phyloP scores from a whole-genome alignment of 345 rosid species.

The Eucalyptus cloeziana region DNA sequence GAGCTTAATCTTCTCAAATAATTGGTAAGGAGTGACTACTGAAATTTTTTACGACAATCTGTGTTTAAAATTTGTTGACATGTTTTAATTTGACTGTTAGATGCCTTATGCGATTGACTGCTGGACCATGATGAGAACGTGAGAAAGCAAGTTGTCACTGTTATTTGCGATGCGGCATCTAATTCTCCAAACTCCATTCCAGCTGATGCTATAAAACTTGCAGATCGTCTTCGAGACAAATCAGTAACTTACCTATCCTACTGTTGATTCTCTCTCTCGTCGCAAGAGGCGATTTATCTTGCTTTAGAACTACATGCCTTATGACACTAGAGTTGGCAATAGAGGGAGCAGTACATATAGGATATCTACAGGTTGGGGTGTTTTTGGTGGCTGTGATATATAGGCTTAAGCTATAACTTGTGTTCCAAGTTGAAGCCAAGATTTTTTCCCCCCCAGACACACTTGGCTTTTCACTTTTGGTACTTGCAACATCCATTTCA shows the following conservation, averaged over 20 bases:
- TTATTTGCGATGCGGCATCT: slow-evolving; percentile 71
- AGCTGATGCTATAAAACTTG: slow-evolving; percentile 57
- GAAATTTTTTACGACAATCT: not conserved
- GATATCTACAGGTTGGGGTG: not conserved
- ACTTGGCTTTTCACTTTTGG: not conserved
- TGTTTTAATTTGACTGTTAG: slow-evolving; percentile 21
- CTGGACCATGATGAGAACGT: slow-evolving; percentile 95
- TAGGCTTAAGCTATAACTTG: not conserved
- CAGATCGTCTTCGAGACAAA: slow-evolving; percentile 92
- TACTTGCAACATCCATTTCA: not conserved
- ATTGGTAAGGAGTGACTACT: slow-evolving; percentile 24
- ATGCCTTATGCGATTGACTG: slow-evolving; percentile 90
- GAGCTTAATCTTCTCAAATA: slow-evolving; percentile 72
- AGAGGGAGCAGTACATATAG: not conserved
- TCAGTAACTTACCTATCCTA: slow-evolving; percentile 39
- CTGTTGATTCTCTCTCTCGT: not conserved
- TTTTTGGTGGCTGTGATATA: not conserved
- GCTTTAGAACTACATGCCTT: not conserved
- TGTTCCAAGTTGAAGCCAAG: not conserved
- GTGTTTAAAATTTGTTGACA: not conserved
- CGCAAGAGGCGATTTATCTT: not conserved
- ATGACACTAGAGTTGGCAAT: not conserved
- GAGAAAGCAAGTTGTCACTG: slow-evolving; percentile 88
- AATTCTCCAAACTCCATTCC: slow-evolving; percentile 58
- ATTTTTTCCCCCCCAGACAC: not conserved